Evolutionary conservation across 2,329 filamentous ascomycete genomes (phyloP), one percentile per base, ranked within the genome.

Genomic region (Sordariomycetes sp.): DNA sequence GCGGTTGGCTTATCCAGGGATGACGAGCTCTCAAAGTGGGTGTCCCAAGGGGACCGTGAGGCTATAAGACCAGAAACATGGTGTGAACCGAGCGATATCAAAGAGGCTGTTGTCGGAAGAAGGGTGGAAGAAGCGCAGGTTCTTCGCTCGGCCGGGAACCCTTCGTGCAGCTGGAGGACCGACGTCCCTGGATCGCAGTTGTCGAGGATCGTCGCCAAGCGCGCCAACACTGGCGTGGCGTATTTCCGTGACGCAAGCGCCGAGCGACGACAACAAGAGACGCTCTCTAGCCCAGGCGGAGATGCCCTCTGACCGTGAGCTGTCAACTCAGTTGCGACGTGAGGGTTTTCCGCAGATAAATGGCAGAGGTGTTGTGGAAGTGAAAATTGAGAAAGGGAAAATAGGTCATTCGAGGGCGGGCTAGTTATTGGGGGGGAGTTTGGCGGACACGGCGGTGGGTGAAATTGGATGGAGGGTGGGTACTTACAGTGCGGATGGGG

Each of bases 21-120:
- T 12, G 51, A 53, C 16, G 51, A 28, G 28, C 51, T 51, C 46
- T 51, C 11, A 14, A 52, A 53, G 51, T 22, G 24, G 51, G 51
- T 53, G 57, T 58, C 57, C 57, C 50, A 16, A 50, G 54, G 43
- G 57, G 57, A 58, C 59, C 34, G 57, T 66, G 57, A 58, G 62
- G 67, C 64, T 70, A 70, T 70, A 70, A 70, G 57, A 25, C 43
- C 50, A 35, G 35, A 53, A 56, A 60, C 59, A 70, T 70, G 32
- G 64, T 20, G 46, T 22, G 46, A 24, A 20, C 12, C n/a, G 46
- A 50, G 20, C 46, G 46, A 50, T 24, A 50, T n/a, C 20, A n/a
- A 22, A 22, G 34, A 14, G 40, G 35, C n/a, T 11, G 51, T 18
- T 53, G 53, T 34, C 53, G n/a, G 32, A 7, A n/a, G 40, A 55